A percentile compares a stretch with the other conserved stretches of the same genome.
Evolutionary conservation across 495 filamentous ascomycete genomes (phyloP).

Genomic region (Evernia prunastri): DNA sequence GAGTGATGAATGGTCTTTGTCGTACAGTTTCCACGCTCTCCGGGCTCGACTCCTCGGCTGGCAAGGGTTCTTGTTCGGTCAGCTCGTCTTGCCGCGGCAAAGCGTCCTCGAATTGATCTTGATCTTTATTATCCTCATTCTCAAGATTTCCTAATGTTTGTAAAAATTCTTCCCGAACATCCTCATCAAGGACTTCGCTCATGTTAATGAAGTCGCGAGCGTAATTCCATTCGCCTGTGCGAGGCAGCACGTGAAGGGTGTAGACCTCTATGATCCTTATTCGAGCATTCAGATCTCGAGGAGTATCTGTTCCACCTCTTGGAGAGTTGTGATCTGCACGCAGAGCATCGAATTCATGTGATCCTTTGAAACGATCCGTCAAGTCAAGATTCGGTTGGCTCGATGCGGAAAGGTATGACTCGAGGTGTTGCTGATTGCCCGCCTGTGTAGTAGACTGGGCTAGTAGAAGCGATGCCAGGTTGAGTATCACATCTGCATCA

Average conservation of each 20-base stretch:
- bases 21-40: conserved; percentile 25
- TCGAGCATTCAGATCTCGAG: conserved; percentile 65
- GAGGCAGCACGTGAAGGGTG: conserved; percentile 81
- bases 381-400: conserved; percentile 63
- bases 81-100: conserved; percentile 53
- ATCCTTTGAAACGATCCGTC: conserved; percentile 47
- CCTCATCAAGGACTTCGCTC: conserved; percentile 82
- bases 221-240: conserved; percentile 93
- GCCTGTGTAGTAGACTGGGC: conserved; percentile 77
- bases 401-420: conserved; percentile 80
- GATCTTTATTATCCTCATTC: conserved; percentile 47
- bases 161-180: conserved; percentile 77
- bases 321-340: conserved; percentile 31
- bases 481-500: conserved; percentile 90
- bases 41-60: conserved; percentile 1
- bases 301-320: conserved; percentile 62
- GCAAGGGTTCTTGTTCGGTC: conserved; percentile 20
- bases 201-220: conserved; percentile 81
- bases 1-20: conserved; percentile 39
- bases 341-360: conserved; percentile 22
- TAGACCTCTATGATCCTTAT: conserved; percentile 92
- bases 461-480: conserved; percentile 83
- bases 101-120: conserved; percentile 59
- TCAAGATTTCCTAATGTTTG: conserved; percentile 56
- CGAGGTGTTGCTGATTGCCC: conserved; percentile 78